These are phyloP conservation scores for Pythium monospermum DNA, from an alignment of 352 stramenopile species.

Conservation along the genomic window DNA sequence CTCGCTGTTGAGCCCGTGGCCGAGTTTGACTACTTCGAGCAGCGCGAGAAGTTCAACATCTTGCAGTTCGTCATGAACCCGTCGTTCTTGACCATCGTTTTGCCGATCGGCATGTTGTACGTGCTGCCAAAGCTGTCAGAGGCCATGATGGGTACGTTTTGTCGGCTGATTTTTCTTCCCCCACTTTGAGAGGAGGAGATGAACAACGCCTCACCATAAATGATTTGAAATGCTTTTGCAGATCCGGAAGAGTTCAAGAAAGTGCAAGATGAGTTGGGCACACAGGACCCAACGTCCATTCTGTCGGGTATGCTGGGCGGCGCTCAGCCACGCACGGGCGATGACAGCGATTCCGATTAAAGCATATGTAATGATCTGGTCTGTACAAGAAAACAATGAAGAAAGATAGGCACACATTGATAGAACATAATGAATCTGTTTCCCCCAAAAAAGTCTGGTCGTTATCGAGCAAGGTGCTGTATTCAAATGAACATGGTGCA, in stretches of 20 bases:
- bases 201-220: too few species aligned
- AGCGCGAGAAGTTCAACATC: slow-evolving; percentile 81
- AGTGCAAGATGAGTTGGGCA: slow-evolving; percentile 77
- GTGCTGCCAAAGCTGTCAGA: slow-evolving; percentile 76
- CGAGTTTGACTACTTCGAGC: slow-evolving; percentile 76
- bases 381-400: neutral
- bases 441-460: too few species aligned
- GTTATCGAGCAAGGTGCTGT: too few species aligned
- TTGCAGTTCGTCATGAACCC: slow-evolving; percentile 71
- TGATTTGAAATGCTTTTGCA: slow-evolving; percentile 10
- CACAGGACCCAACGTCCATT: slow-evolving; percentile 59
- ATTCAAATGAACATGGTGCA: slow-evolving; percentile 67
- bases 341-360: slow-evolving; percentile 74
- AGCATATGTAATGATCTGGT: neutral
- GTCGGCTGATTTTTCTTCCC: neutral
- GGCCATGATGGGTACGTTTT: slow-evolving; percentile 61
- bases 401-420: neutral
- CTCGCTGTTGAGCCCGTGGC: slow-evolving; percentile 59
- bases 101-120: slow-evolving; percentile 76
- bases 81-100: slow-evolving; percentile 75
- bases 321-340: slow-evolving; percentile 33
- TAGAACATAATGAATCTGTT: slow-evolving; percentile 9
- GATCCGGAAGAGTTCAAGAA: slow-evolving; percentile 86
- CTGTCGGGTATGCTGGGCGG: slow-evolving; percentile 74
- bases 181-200: too few species aligned